phyloP scores from a whole-genome alignment of 2,329 filamentous ascomycete genomes.

The Talaromyces sp. region DNA sequence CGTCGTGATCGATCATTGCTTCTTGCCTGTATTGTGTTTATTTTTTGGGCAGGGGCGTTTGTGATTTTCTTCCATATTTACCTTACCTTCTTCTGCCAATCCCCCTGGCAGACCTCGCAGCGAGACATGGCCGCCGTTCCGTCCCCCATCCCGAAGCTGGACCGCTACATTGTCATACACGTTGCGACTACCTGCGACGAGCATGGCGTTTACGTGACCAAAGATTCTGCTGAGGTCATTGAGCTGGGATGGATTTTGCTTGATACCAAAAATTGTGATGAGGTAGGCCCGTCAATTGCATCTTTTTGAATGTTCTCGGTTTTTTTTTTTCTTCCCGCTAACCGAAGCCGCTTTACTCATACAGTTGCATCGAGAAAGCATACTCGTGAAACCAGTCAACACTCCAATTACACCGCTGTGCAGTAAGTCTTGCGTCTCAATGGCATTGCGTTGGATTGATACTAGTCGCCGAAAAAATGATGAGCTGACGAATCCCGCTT shows the following conservation, averaged over 20 bases:
- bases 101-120: constrained; percentile 22
- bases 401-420: constrained; percentile 97
- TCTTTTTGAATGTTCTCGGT: constrained; percentile 13
- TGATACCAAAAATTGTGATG: constrained; percentile 85
- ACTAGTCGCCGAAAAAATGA: not conserved
- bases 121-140: constrained; percentile 46
- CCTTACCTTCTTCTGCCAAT: constrained; percentile 17
- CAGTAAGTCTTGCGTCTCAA: constrained; percentile 67
- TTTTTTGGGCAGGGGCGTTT: constrained; percentile 20
- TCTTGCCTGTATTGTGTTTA: constrained; percentile 16
- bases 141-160: constrained; percentile 68
- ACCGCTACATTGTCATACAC: constrained; percentile 97
- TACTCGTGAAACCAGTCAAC: constrained; percentile 97
- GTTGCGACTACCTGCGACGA: constrained; percentile 99
- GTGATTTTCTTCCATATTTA: constrained; percentile 18
- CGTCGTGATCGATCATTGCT: constrained; percentile 21
- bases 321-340: constrained; percentile 30
- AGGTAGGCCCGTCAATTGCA: constrained; percentile 60
- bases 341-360: constrained; percentile 29
- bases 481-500: constrained; percentile 20
- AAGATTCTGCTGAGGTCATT: constrained; percentile 98
- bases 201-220: constrained; percentile 98
- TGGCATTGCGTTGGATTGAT: constrained; percentile 25
- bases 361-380: constrained; percentile 90
- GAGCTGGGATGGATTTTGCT: constrained; percentile 97